A percentile compares a stretch with the other conserved stretches of the same genome.
These are phyloP conservation scores for Achaetomiella virescens DNA, from an alignment of 495 filamentous ascomycete species.

Conservation along the genomic window DNA sequence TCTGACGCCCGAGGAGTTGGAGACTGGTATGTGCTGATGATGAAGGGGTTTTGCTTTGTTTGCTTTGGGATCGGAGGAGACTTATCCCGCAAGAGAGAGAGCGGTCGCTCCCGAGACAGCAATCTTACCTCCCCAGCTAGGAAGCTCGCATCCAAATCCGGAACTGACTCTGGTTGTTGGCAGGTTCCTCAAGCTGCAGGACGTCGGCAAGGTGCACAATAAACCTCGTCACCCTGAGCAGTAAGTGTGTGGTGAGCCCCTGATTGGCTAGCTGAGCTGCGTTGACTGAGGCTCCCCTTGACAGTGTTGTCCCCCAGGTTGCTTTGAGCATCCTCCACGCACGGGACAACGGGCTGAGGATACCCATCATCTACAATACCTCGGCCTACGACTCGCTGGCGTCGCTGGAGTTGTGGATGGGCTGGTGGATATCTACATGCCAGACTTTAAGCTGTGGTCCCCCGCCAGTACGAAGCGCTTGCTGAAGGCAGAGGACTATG, in stretches of 20 bases:
- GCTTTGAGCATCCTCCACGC: constrained; percentile 64
- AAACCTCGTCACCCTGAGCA: constrained; percentile 75
- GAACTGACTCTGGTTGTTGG: not conserved
- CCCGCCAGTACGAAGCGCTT: constrained; percentile 55
- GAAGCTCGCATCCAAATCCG: not conserved
- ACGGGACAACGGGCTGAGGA: constrained; percentile 53
- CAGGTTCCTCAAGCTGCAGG: constrained; percentile 69
- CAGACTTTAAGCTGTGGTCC: constrained; percentile 75
- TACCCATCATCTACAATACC: constrained; percentile 76
- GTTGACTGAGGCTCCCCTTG: constrained; percentile 42
- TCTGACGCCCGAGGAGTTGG: constrained; percentile 71
- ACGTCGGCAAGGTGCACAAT: constrained; percentile 66
- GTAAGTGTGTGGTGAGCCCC: not conserved
- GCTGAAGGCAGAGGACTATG: constrained; percentile 68
- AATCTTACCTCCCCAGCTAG: not conserved
- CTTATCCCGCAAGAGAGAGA: not conserved
- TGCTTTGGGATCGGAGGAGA: too few relatives aligned
- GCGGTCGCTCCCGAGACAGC: constrained; percentile 51
- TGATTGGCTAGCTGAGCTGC: constrained; percentile 4
- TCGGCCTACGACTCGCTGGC: constrained; percentile 66
- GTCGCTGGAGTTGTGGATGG: constrained; percentile 63
- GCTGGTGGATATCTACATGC: constrained; percentile 70
- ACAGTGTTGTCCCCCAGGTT: constrained; percentile 64
- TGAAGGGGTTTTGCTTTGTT: too few relatives aligned
- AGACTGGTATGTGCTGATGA: constrained; percentile 21